Conservation (phyloP, 129 eudicot genomes). For the Lactuca saligna region DNA sequence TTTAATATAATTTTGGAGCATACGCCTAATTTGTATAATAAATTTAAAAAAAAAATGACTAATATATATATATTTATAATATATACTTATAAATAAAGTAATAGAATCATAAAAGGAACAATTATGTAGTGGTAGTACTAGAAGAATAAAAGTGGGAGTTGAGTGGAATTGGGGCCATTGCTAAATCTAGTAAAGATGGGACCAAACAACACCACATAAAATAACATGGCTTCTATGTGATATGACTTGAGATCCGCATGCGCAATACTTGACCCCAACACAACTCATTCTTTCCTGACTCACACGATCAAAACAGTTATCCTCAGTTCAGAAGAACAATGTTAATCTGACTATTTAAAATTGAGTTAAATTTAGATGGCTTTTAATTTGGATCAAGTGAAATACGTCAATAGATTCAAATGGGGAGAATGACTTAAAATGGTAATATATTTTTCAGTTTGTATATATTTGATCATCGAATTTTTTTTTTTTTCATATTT, state of each 20-base stretch:
- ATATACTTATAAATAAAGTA: not conserved
- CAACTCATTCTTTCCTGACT: not conserved
- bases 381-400: too few relatives aligned
- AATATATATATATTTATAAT: not conserved
- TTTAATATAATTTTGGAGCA: not conserved
- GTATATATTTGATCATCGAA: too few relatives aligned
- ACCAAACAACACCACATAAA: conserved; percentile 22
- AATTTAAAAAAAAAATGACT: too few relatives aligned
- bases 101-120: not conserved
- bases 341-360: too few relatives aligned
- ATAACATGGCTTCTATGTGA: conserved; percentile 31
- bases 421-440: too few relatives aligned
- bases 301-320: too few relatives aligned
- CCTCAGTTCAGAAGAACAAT: too few relatives aligned
- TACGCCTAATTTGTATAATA: not conserved
- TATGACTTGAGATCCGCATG: conserved; percentile 38
- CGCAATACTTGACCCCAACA: conserved; percentile 22
- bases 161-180: conserved; percentile 29
- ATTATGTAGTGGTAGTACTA: conserved; percentile 14
- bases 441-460: too few relatives aligned
- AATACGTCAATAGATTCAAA: too few relatives aligned
- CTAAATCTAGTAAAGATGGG: conserved; percentile 35
- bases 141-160: conserved; percentile 13
- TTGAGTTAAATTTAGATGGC: too few relatives aligned
- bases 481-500: too few relatives aligned